Base-by-base conservation (phyloP, 2,329 filamentous ascomycete species). In the Nothopassalora personata region DNA sequence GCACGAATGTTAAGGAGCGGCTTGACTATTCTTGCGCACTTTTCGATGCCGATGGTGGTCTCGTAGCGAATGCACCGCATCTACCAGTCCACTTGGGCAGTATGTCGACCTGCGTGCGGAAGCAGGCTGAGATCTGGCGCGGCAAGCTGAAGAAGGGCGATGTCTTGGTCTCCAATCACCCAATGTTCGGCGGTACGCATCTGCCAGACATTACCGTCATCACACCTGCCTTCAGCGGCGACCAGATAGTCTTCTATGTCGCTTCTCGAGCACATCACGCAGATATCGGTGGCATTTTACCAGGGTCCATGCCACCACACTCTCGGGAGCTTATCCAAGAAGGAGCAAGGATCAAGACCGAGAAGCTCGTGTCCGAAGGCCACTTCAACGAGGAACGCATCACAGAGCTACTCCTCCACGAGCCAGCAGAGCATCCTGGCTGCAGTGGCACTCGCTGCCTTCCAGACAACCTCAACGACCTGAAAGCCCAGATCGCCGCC, bases 401-500 rank as follows among this genome's bases (percentile, higher is more conserved):
- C 54, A 85, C 82, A 0, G 83, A 91, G 64, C 63, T 74, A 1
- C 78, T 95, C 5, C 84, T 89, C 56, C 79, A 85, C 13, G 88
- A 91, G 63, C 90, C 91, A 0, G 88, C 88, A 0, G 79, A 87
- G 66, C 86, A 89, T 64, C 84, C 86, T 0, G 90, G 88, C 1
- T 94, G 89, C 75, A 86, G 83, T 56, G 90, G 90, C 1, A 92
- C 90, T 0, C 80, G 90, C 47, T 91, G 89, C 70, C 78, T 95
- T 1, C 85, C 83, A 9, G 91, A 96, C 72, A 95, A 95, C 70
- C 80, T 95, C 64, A 92, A 90, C 54, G 91, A 95, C 70, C 79
- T 96, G 45, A 91, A 92, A 72, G 91, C 91, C 0, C 90, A 95
- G 71, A 87, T 94, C 11, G 90, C 91, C 0, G 90, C 90, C 11